Evolutionary conservation across 805 yeast genomes (phyloP).

Genomic region (Phaffomyces opuntiae): DNA sequence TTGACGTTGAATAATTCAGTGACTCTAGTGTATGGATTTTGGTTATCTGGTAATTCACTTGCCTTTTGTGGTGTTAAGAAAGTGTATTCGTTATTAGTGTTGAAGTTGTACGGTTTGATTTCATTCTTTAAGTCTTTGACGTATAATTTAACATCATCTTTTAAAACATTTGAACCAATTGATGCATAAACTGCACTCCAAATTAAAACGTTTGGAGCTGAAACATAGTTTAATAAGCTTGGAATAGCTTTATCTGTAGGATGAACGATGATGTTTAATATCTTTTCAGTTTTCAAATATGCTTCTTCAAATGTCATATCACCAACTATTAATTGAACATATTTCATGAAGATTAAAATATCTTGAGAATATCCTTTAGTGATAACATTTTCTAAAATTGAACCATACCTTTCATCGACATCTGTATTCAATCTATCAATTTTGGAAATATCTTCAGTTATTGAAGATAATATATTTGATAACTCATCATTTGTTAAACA

Average conservation of each 20-base stretch:
- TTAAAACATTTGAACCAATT: conserved; percentile 63
- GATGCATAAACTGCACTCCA: conserved; percentile 89
- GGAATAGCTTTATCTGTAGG: conserved; percentile 71
- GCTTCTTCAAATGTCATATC: conserved; percentile 93
- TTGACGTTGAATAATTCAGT: conserved; percentile 93
- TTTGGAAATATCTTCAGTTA: conserved; percentile 36
- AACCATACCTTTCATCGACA: conserved; percentile 55
- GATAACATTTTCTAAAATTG: conserved; percentile 67
- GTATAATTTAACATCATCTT: conserved; percentile 46
- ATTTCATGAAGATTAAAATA: conserved; percentile 68
- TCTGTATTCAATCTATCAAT: conserved; percentile 41
- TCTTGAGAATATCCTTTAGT: conserved; percentile 84
- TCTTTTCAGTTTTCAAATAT: conserved; percentile 66
- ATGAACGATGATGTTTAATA: conserved; percentile 78
- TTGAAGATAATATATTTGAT: conserved; percentile 29
- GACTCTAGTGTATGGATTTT: conserved; percentile 77
- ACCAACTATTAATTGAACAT: conserved; percentile 69
- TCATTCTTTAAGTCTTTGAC: conserved; percentile 60
- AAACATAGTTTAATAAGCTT: conserved; percentile 73
- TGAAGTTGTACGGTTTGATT: conserved; percentile 39
- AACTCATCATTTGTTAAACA: conserved; percentile 64
- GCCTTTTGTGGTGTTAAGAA: conserved; percentile 43
- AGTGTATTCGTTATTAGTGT: conserved; percentile 27
- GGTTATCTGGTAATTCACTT: conserved; percentile 34
- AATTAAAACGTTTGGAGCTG: conserved; percentile 87